Conservation (phyloP, 371 early-diverging fungal genomes). For the Phascolomyces articulosus region DNA sequence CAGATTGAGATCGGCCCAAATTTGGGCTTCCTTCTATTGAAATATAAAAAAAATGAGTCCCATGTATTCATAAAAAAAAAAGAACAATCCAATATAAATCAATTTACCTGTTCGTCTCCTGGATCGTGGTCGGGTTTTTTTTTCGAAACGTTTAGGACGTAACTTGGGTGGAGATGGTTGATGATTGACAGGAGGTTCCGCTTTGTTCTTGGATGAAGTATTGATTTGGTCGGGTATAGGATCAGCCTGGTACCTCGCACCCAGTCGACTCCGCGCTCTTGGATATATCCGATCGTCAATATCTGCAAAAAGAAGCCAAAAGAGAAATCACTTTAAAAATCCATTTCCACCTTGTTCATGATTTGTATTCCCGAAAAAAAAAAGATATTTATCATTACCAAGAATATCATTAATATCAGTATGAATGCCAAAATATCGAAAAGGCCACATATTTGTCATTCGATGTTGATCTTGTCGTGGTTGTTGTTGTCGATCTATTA, state of each 20-base stretch:
- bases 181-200: constrained; percentile 6
- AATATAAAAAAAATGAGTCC: too few species aligned
- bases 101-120: constrained; percentile 10
- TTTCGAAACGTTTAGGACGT: constrained; percentile 5
- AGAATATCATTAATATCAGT: constrained; percentile 70
- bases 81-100: too few species aligned
- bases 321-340: too few species aligned
- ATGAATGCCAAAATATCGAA: constrained; percentile 84
- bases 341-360: neutral
- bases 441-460: constrained; percentile 81
- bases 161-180: constrained; percentile 4
- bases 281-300: constrained; percentile 82
- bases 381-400: constrained; percentile 37
- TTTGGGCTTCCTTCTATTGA: constrained; percentile 3
- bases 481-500: neutral
- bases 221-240: constrained; percentile 63
- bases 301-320: constrained; percentile 30
- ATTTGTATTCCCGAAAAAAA: neutral
- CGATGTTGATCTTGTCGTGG: constrained; percentile 10
- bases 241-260: constrained; percentile 76
- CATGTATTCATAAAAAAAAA: too few species aligned
- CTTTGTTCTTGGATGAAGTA: neutral
- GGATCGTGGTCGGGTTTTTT: neutral
- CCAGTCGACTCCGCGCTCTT: constrained; percentile 79
- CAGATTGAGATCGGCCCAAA: neutral